Evolutionary conservation across 2,329 filamentous ascomycete genomes (phyloP).

Genomic region (Ustulina deusta): DNA sequence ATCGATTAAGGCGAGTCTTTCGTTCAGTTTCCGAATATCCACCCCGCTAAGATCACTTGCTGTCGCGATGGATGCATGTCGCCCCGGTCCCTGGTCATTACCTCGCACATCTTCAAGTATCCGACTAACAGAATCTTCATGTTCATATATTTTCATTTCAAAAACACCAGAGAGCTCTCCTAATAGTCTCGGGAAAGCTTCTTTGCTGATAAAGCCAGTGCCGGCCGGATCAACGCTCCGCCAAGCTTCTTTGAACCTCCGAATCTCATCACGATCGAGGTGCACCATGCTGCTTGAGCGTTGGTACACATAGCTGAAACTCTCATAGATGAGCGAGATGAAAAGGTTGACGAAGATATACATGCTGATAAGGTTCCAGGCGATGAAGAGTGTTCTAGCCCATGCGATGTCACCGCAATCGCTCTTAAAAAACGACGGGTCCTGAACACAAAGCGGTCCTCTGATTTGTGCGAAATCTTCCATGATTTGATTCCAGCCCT

Average conservation of each 20-base stretch:
- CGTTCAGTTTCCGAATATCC: slow-evolving; percentile 80
- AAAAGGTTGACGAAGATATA: slow-evolving; percentile 99
- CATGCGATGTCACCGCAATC: slow-evolving; percentile 93
- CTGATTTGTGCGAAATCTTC: slow-evolving; percentile 88
- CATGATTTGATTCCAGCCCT: slow-evolving; percentile 98
- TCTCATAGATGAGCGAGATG: slow-evolving; percentile 98
- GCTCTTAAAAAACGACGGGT: slow-evolving; percentile 79
- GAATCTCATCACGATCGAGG: slow-evolving; percentile 92
- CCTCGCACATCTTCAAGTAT: slow-evolving; percentile 87
- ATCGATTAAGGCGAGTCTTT: slow-evolving; percentile 79
- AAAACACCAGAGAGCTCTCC: slow-evolving; percentile 95
- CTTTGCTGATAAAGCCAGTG: slow-evolving; percentile 89
- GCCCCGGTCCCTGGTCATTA: slow-evolving; percentile 61
- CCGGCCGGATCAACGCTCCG: slow-evolving; percentile 93
- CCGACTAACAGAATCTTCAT: slow-evolving; percentile 85
- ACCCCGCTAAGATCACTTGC: slow-evolving; percentile 68
- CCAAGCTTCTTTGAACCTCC: slow-evolving; percentile 98
- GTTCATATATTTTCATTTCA: slow-evolving; percentile 95
- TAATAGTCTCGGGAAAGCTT: slow-evolving; percentile 87
- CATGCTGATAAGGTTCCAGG: slow-evolving; percentile 99
- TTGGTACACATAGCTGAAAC: slow-evolving; percentile 99
- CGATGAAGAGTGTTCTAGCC: slow-evolving; percentile 90
- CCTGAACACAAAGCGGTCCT: slow-evolving; percentile 83
- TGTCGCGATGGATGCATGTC: slow-evolving; percentile 67
- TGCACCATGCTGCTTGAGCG: slow-evolving; percentile 91